Percentiles rank a stretch among this genome's conserved stretches.
Conservation (phyloP, 768 basidiomycete species). For the Mycena albidolilacea region DNA sequence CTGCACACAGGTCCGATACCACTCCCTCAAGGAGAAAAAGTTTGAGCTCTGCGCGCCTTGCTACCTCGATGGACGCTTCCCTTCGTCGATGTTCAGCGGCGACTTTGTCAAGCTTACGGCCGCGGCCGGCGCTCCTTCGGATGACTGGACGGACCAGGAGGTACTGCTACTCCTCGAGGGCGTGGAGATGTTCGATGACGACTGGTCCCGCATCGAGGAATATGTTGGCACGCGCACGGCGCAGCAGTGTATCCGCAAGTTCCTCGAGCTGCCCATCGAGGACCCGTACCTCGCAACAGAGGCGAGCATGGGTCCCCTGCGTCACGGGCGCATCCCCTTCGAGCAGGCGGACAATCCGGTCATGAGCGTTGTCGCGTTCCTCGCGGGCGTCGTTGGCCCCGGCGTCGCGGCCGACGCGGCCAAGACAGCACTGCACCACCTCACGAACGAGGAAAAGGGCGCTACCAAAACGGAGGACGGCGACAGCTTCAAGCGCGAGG, state of each 20-base stretch:
- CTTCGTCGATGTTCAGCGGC: constrained; percentile 95
- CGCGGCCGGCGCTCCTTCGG: constrained; percentile 58
- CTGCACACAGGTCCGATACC: constrained; percentile 90
- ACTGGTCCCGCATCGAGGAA: constrained; percentile 93
- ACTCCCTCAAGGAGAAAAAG: constrained; percentile 93
- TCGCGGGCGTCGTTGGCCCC: constrained; percentile 93
- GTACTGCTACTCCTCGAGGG: constrained; percentile 91
- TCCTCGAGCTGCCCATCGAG: constrained; percentile 96
- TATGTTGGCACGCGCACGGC: constrained; percentile 93
- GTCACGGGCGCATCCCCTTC: constrained; percentile 88
- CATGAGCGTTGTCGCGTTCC: constrained; percentile 98
- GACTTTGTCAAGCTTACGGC: constrained; percentile 92
- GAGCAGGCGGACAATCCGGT: constrained; percentile 97
- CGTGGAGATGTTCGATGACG: constrained; percentile 98
- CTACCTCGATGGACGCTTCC: constrained; percentile 97
- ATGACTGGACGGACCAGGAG: constrained; percentile 95
- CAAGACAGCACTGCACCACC: constrained; percentile 87
- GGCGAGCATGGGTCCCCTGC: constrained; percentile 80
- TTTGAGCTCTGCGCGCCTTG: constrained; percentile 93
- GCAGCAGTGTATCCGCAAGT: constrained; percentile 96
- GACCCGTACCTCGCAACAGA: constrained; percentile 90
- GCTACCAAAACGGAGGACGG: constrained; percentile 54
- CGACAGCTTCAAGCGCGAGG: constrained; percentile 51
- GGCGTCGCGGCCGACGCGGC: constrained; percentile 95
- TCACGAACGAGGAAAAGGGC: constrained; percentile 73